Base-by-base conservation (phyloP, 768 basidiomycete genomes). In the Russula dissimulans region DNA sequence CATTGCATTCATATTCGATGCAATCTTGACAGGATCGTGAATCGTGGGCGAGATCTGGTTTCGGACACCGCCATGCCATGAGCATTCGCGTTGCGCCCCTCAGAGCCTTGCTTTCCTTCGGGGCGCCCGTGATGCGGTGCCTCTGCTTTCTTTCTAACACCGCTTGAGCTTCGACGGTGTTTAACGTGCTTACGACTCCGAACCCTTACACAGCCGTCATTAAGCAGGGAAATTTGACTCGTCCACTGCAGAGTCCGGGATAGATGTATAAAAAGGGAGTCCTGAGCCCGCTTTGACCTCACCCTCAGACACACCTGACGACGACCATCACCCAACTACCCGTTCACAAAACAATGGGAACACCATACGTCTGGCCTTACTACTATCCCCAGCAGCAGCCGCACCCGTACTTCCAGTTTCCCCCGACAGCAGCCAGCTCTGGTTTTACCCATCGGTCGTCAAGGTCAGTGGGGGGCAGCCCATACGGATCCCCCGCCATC, bases 331-430 rank as follows among this genome's bases (percentile, higher is more conserved):
- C 36, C 43, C 43, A 31, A 55, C 34, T 12, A 17, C n/a, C 17
- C 44, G 26, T 32, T 34, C 42, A 47, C 32, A 18, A 5, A 55
- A 51, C 54, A 17, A 63, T 63, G 62, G 22, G 43, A 7, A 5
- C 43, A 18, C 54, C n/a, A 34, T 63, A 36, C 44, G 50, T 56
- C 14, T 63, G 54, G 54, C 62, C 62, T 18, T 63, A 63, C 62
- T 56, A 52, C 52, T 43, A 46, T 11, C 56, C 60, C 41, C 61
- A 53, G 46, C 59, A 56, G 18, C 34, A 36, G 34, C 22, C 22
- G 22, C 55, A 64, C 47, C 60, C 54, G 14, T 62, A 62, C 45
- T 57, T 62, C 36, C 61, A 62, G 32, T 63, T 29, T 47, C 59
- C 55, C 48, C 63, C 55, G 2, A 32, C 60, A 12, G 7, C 41